Base-by-base conservation (phyloP, 306 rosid species). In the Gleditsia sinensis region DNA sequence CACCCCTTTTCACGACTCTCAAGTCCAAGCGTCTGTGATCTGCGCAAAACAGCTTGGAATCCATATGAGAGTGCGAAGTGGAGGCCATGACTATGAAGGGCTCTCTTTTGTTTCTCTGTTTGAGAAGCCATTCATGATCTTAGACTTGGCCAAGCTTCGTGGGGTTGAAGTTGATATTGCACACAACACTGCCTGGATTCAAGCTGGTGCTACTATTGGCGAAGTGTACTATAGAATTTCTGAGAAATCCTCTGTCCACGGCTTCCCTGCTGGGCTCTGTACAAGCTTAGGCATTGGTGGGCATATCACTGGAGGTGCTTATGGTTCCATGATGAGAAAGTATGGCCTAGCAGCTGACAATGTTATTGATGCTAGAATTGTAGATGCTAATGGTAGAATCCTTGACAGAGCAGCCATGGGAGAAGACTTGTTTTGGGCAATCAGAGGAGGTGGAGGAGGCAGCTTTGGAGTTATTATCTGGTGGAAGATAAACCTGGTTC, bases 371-470 rank as follows among this genome's bases (percentile, higher is more conserved):
- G 92, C 92, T 12, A 11, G 42, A 2, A 33, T 88, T 0, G 32
- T 86, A 5, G 85, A 84, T 62, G 86, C 49, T 7, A 70, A 78
- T 62, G 88, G 92, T 0, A 78, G 54, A 2, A 25, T 86, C 40
- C 76, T 78, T 0, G 67, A 86, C 45, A 78, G 84, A 48, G 40
- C 28, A 50, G 30, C 64, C 40, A 87, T 87, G 92, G 85, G 87
- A 8, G 90, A 87, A 43, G 83, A 82, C 48, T 43, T 85, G 11
- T 87, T 87, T 67, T 90, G 90, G 96, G 89, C 88, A 25, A 82
- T 90, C 11, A 80, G 86, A 63, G 96, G 88, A 19, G 96, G 90
- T 0, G 89, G 90, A 5, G 92, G 89, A 0, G 82, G 86, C 67
- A 90, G 86, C 42, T 87, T 85, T 78, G 92, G 90, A 50, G 51